Percentiles rank a stretch among this genome's conserved stretches.
These are phyloP conservation scores for Sugiyamaella xylanicola DNA, from an alignment of 1,139 yeast species.

Conservation along the genomic window DNA sequence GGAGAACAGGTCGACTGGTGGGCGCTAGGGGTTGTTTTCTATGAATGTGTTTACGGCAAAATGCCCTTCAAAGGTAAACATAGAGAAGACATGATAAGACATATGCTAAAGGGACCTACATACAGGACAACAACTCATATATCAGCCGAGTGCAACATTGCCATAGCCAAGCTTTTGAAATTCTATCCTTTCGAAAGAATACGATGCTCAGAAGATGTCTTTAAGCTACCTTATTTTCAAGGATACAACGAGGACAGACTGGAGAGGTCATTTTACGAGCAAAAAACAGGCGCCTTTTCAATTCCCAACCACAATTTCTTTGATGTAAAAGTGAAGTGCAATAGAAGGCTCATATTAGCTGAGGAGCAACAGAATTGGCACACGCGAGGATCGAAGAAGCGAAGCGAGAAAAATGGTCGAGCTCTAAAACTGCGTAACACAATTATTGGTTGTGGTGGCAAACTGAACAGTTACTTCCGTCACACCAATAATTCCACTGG, in stretches of 20 bases:
- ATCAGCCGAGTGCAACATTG: conserved; percentile 31
- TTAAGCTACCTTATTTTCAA: conserved; percentile 29
- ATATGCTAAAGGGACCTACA: conserved; percentile 26
- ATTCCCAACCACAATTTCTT: conserved; percentile 10
- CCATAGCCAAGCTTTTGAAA: conserved; percentile 33
- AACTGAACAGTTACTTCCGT: neutral
- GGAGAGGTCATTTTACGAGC: conserved; percentile 15
- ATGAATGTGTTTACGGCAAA: conserved; percentile 76
- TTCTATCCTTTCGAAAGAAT: conserved; percentile 30
- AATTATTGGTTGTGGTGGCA: conserved; percentile 8
- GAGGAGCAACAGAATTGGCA: conserved; percentile 9
- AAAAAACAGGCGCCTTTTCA: conserved; percentile 10
- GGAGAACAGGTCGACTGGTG: conserved; percentile 82
- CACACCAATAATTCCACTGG: too few species aligned
- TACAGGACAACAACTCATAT: conserved; percentile 30
- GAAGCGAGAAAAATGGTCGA: neutral
- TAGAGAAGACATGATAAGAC: conserved; percentile 26
- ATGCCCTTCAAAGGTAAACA: conserved; percentile 77
- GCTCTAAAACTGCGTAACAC: conserved; percentile 1
- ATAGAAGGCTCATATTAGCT: neutral
- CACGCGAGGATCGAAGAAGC: neutral
- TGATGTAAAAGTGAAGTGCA: neutral
- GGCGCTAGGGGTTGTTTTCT: conserved; percentile 85
- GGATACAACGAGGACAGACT: conserved; percentile 24
- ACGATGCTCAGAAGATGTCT: conserved; percentile 26